Conservation (phyloP, 2,329 filamentous ascomycete species). For the Aspergillus ochraceoroseus region DNA sequence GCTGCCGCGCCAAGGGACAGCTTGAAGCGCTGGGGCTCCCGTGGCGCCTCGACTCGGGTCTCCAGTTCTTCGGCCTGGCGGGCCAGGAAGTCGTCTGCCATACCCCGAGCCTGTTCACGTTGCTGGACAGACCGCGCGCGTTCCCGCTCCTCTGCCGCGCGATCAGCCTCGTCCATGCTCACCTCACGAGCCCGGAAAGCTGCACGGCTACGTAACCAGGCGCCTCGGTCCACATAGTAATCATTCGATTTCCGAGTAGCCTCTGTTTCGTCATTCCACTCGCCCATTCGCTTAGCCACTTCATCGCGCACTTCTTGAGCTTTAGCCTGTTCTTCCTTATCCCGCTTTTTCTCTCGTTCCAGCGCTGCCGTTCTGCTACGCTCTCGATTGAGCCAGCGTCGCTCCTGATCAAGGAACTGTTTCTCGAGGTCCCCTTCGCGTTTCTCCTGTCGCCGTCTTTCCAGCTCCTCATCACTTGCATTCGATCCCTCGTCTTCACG, state of each 20-base stretch:
- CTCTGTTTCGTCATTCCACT: conserved; percentile 92
- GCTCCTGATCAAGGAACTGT: conserved; percentile 75
- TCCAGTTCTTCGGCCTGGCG: conserved; percentile 73
- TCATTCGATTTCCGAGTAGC: conserved; percentile 64
- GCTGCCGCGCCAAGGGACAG: conserved; percentile 85
- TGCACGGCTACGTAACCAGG: conserved; percentile 78
- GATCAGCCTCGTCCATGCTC: conserved; percentile 74
- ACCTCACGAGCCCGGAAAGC: conserved; percentile 69
- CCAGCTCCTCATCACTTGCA: conserved; percentile 79
- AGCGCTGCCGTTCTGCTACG: conserved; percentile 75
- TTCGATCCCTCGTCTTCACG: conserved; percentile 82
- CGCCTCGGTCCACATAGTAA: conserved; percentile 81
- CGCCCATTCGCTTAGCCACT: conserved; percentile 65
- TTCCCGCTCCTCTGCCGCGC: conserved; percentile 71
- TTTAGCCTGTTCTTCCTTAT: conserved; percentile 67
- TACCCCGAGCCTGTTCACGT: conserved; percentile 70
- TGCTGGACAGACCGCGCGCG: conserved; percentile 63
- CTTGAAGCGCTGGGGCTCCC: conserved; percentile 74
- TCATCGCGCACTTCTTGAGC: conserved; percentile 60
- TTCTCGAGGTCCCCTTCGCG: conserved; percentile 72
- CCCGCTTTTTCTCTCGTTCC: conserved; percentile 75
- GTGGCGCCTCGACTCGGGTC: conserved; percentile 40
- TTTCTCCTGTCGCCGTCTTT: conserved; percentile 65
- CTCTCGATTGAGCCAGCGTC: conserved; percentile 87
- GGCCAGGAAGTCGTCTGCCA: conserved; percentile 88